phyloP scores from a whole-genome alignment of 805 yeast genomes.

The Candida koratica region DNA sequence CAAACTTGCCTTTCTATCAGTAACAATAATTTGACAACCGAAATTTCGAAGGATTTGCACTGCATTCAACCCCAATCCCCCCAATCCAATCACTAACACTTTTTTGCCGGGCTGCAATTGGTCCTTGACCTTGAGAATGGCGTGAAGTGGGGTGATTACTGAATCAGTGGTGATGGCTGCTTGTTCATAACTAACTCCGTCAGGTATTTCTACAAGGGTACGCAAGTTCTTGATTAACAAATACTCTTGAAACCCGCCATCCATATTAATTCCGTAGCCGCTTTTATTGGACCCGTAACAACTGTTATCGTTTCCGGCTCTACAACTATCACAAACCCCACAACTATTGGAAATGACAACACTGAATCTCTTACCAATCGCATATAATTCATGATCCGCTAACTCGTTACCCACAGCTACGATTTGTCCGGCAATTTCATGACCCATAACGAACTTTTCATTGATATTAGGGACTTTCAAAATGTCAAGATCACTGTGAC shows the following conservation, averaged over 20 bases:
- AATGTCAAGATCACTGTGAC: constrained; percentile 42
- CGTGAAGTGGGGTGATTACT: constrained; percentile 41
- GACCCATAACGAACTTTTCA: constrained; percentile 40
- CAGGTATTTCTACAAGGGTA: constrained; percentile 37
- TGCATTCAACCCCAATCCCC: constrained; percentile 43
- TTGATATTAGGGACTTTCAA: constrained; percentile 20
- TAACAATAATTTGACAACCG: constrained; percentile 32
- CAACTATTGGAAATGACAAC: constrained; percentile 30
- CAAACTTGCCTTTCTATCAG: constrained; percentile 29
- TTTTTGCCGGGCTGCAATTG: constrained; percentile 28
- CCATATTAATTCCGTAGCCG: constrained; percentile 34
- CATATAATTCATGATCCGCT: constrained; percentile 20
- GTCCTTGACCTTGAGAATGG: constrained; percentile 33
- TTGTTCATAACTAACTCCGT: constrained; percentile 32
- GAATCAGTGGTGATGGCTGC: constrained; percentile 44
- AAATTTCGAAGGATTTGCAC: constrained; percentile 34
- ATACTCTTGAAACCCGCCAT: constrained; percentile 43
- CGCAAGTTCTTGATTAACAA: constrained; percentile 33
- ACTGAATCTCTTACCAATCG: constrained; percentile 28
- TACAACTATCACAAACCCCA: constrained; percentile 33
- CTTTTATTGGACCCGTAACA: constrained; percentile 20
- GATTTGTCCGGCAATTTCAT: constrained; percentile 40
- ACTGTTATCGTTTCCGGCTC: constrained; percentile 31
- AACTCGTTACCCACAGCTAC: constrained; percentile 28
- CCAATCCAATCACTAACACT: constrained; percentile 38